phyloP scores from a whole-genome alignment of 257 asterid species.

The Solanum microdontum region DNA sequence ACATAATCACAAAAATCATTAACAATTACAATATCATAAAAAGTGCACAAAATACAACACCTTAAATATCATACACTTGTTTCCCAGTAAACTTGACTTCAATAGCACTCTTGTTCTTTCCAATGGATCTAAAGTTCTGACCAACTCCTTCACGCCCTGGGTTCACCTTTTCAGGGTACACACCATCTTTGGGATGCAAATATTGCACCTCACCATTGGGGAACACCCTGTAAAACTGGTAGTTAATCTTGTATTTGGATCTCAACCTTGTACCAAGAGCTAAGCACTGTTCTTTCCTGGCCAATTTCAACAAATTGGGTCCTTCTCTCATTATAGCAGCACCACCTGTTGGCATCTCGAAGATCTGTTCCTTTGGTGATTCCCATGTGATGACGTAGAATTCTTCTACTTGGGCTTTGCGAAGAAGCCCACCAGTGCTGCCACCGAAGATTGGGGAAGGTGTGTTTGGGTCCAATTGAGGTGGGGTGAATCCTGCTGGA shows the following conservation, averaged over 20 bases:
- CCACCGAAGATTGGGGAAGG: slow-evolving; percentile 97
- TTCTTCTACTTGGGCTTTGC: slow-evolving; percentile 90
- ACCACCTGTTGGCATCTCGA: slow-evolving; percentile 97
- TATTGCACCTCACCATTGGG: slow-evolving; percentile 94
- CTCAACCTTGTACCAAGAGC: slow-evolving; percentile 79
- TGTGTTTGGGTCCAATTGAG: slow-evolving; percentile 80
- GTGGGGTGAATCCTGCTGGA: slow-evolving; percentile 88
- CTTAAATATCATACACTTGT: slow-evolving; percentile 61
- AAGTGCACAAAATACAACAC: neutral
- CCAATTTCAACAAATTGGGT: slow-evolving; percentile 69
- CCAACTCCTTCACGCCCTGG: slow-evolving; percentile 84
- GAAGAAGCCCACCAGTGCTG: slow-evolving; percentile 84
- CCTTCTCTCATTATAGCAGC: slow-evolving; percentile 95
- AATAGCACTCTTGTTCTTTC: slow-evolving; percentile 66
- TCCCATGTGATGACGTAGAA: slow-evolving; percentile 94
- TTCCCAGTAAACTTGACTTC: slow-evolving; percentile 94
- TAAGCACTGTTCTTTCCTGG: slow-evolving; percentile 87
- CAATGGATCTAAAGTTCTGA: slow-evolving; percentile 56
- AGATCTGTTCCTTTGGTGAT: slow-evolving; percentile 88
- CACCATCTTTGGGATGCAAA: slow-evolving; percentile 95
- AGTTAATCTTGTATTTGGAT: slow-evolving; percentile 83
- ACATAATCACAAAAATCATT: neutral
- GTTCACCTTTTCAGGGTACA: slow-evolving; percentile 92
- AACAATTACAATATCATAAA: neutral
- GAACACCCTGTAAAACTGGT: slow-evolving; percentile 81